These are phyloP conservation scores for Blumeriella jaapii DNA, from an alignment of 2,329 filamentous ascomycete species.

Conservation along the genomic window DNA sequence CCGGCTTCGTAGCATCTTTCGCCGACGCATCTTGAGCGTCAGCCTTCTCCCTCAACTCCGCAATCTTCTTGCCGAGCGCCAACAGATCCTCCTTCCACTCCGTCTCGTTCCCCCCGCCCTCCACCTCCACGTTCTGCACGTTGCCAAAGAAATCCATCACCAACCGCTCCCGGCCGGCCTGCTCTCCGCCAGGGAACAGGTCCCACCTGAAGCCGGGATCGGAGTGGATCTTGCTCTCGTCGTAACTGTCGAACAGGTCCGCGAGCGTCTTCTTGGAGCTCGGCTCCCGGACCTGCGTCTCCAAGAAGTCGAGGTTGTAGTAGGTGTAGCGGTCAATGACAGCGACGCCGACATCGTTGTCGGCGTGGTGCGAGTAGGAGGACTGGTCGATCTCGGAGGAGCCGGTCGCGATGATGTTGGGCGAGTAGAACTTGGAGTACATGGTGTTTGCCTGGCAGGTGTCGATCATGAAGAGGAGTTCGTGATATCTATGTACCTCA, in stretches of 20 bases:
- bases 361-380: conserved; percentile 93
- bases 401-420: conserved; percentile 97
- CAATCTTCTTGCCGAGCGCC: conserved; percentile 59
- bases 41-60: conserved; percentile 33
- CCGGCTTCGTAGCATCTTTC: conserved; percentile 18
- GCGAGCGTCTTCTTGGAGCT: conserved; percentile 82
- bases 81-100: conserved; percentile 63
- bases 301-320: conserved; percentile 94
- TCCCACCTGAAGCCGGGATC: conserved; percentile 89
- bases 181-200: conserved; percentile 77
- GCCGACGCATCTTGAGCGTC: conserved; percentile 23
- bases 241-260: conserved; percentile 92
- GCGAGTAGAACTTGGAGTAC: conserved; percentile 96
- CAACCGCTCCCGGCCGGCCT: conserved; percentile 63
- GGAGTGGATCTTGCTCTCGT: conserved; percentile 87
- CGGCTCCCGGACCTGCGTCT: conserved; percentile 76
- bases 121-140: conserved; percentile 91
- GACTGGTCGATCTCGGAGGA: conserved; percentile 92
- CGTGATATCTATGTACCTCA: conserved; percentile 69
- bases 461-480: conserved; percentile 99
- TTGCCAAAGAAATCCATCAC: conserved; percentile 98
- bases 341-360: conserved; percentile 94
- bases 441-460: conserved; percentile 99
- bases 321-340: conserved; percentile 99
- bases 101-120: conserved; percentile 36